Evolutionary conservation across 164 flowering plant genomes (phyloP).

Genomic region (Chloranthus sessilifolius): DNA sequence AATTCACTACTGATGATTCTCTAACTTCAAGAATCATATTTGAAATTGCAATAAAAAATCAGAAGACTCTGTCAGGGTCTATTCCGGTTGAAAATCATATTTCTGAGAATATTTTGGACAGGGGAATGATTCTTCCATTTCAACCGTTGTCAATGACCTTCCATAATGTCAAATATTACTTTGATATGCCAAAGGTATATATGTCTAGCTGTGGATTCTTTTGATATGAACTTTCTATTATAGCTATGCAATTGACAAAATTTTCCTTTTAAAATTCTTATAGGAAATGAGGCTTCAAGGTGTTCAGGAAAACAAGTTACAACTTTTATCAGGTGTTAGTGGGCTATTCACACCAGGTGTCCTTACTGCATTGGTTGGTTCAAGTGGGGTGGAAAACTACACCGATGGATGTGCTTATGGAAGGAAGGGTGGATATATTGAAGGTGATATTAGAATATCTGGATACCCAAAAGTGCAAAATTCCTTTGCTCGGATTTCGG

Average conservation of each 20-base stretch:
- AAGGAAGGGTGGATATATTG: constrained; percentile 90
- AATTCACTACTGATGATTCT: background rate
- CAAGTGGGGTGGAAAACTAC: constrained; percentile 95
- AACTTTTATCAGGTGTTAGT: constrained; percentile 70
- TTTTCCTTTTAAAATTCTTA: constrained; percentile 1
- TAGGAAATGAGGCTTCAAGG: constrained; percentile 74
- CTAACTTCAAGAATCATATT: background rate
- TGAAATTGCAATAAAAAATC: constrained; percentile 21
- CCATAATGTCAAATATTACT: constrained; percentile 76
- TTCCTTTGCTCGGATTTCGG: constrained; percentile 95
- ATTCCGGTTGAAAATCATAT: too few relatives aligned
- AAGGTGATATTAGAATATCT: constrained; percentile 86
- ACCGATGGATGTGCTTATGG: constrained; percentile 96
- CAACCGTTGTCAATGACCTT: constrained; percentile 79
- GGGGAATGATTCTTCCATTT: constrained; percentile 95
- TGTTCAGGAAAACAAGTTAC: constrained; percentile 57
- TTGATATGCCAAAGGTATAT: constrained; percentile 85
- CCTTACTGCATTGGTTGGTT: constrained; percentile 94
- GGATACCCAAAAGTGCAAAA: constrained; percentile 81
- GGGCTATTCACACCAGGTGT: constrained; percentile 94
- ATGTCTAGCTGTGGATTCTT: background rate
- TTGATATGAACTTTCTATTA: constrained; percentile 1
- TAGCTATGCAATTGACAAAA: background rate
- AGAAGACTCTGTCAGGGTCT: constrained; percentile 5
- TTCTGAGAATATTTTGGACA: constrained; percentile 21